A percentile compares a stretch with the other conserved stretches of the same genome.
These are phyloP conservation scores for Podosphaera fusca DNA, from an alignment of 2,329 filamentous ascomycete genomes.

Conservation along the genomic window DNA sequence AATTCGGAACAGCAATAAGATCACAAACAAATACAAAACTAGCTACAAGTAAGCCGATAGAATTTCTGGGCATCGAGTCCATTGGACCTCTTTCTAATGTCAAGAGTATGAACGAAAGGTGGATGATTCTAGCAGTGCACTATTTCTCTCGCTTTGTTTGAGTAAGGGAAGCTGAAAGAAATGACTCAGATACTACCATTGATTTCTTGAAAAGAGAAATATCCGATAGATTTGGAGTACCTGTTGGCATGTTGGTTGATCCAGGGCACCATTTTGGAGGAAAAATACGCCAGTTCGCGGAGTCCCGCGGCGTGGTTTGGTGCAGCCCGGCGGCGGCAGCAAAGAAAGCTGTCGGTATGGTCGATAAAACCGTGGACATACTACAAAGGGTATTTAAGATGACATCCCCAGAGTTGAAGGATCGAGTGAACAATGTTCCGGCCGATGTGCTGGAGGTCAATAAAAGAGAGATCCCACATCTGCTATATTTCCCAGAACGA, in stretches of 20 bases:
- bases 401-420: background rate
- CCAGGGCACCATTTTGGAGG: background rate
- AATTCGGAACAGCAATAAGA: background rate
- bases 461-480: background rate
- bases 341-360: background rate
- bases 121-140: background rate
- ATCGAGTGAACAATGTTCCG: background rate
- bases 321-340: background rate
- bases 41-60: background rate
- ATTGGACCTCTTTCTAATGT: background rate
- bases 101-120: background rate
- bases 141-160: background rate
- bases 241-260: background rate
- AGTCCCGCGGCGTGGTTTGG: background rate
- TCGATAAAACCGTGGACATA: background rate
- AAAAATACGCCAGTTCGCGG: background rate
- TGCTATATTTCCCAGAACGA: background rate
- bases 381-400: background rate
- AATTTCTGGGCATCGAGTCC: background rate
- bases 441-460: background rate
- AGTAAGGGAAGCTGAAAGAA: background rate
- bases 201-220: background rate
- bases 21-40: background rate
- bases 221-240: background rate
- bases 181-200: background rate